Percentiles rank a stretch among this genome's conserved stretches.
phyloP scores from a whole-genome alignment of 1,284 basidiomycete genomes.

The Rhodotorula sp. region DNA sequence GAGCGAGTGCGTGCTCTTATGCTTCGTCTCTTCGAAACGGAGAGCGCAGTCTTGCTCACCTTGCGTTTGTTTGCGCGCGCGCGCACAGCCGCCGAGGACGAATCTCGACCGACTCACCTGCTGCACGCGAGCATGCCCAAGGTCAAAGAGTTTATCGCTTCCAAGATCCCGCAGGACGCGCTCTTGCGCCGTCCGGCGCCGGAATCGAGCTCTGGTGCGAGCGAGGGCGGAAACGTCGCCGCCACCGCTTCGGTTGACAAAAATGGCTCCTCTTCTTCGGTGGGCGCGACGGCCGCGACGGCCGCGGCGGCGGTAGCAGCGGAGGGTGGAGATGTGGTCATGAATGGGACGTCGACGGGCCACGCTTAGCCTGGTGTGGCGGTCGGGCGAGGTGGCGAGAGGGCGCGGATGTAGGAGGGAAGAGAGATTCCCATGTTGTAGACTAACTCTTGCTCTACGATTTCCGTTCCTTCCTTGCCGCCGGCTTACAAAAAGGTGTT shows the following conservation, averaged over 20 bases:
- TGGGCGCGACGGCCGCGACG: neutral
- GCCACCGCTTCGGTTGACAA: neutral
- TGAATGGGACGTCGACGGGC: neutral
- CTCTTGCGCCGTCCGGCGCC: neutral
- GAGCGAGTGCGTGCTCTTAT: conserved; percentile 23
- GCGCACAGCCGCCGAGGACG: conserved; percentile 33
- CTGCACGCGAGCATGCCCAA: conserved; percentile 33
- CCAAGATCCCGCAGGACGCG: conserved; percentile 17
- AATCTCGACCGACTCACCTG: conserved; percentile 36
- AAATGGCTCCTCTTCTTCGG: neutral
- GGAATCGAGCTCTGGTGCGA: neutral
- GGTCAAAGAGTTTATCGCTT: conserved; percentile 35
- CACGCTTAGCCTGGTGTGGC: too few relatives aligned
- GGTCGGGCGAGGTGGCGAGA: too few relatives aligned
- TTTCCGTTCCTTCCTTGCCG: too few relatives aligned
- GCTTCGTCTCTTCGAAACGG: neutral
- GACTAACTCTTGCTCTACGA: too few relatives aligned
- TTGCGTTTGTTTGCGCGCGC: neutral
- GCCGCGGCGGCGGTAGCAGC: neutral
- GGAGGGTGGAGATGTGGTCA: neutral
- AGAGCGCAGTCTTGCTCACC: neutral
- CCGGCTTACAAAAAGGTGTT: too few relatives aligned
- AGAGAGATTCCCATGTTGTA: too few relatives aligned
- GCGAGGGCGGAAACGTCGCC: neutral
- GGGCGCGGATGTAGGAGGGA: too few relatives aligned